These are phyloP conservation scores for Diplocarpon rosae DNA, from an alignment of 2,329 filamentous ascomycete genomes.

Conservation along the genomic window DNA sequence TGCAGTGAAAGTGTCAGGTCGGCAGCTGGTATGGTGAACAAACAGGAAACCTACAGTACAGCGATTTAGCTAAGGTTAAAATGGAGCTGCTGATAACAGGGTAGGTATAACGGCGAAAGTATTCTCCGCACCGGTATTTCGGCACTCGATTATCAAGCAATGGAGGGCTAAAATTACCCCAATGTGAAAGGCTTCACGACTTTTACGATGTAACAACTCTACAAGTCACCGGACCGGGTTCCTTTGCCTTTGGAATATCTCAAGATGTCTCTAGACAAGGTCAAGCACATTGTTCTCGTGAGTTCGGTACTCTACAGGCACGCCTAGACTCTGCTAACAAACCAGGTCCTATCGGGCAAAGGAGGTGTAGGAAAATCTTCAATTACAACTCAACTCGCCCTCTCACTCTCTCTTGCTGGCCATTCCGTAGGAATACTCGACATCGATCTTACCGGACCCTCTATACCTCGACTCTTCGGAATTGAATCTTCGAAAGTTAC, in stretches of 20 bases:
- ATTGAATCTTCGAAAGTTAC: slow-evolving; percentile 83
- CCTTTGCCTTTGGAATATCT: background rate
- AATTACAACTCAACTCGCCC: slow-evolving; percentile 89
- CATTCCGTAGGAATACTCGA: slow-evolving; percentile 91
- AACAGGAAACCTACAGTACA: no score
- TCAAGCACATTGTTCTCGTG: slow-evolving; percentile 71
- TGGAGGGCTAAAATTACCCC: slow-evolving; percentile 3
- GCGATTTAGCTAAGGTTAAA: no score
- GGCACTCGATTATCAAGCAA: no score
- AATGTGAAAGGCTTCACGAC: slow-evolving; percentile 1
- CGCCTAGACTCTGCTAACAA: slow-evolving; percentile 5
- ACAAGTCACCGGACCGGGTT: background rate
- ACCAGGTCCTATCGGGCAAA: slow-evolving; percentile 78
- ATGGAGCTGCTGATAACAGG: no score
- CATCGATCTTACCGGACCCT: slow-evolving; percentile 90
- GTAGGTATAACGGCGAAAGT: no score
- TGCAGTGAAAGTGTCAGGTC: slow-evolving; percentile 1
- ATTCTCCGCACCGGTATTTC: no score
- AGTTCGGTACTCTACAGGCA: slow-evolving; percentile 11
- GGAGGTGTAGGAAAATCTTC: slow-evolving; percentile 97
- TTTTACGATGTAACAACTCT: slow-evolving; percentile 12
- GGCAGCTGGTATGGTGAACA: background rate
- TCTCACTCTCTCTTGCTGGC: slow-evolving; percentile 76
- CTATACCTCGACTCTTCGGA: slow-evolving; percentile 88
- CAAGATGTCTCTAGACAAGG: slow-evolving; percentile 54